These are phyloP conservation scores for Cryptosporidium baileyi DNA, from an alignment of 169 alveolate species.

Conservation along the genomic window DNA sequence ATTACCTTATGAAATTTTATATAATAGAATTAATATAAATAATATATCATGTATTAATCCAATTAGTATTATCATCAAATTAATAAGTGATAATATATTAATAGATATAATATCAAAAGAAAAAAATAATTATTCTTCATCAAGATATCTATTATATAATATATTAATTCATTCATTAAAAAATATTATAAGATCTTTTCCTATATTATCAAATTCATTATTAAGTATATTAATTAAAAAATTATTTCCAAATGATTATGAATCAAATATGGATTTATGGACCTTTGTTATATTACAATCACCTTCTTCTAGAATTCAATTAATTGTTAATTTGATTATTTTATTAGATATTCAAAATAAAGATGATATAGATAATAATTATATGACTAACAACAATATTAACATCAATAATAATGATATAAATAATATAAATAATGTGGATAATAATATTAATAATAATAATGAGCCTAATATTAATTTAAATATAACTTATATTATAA, in stretches of 20 bases:
- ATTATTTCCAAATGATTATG: background rate
- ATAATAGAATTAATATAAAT: background rate
- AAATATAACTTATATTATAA: background rate
- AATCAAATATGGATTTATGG: constrained; percentile 31
- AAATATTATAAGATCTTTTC: background rate
- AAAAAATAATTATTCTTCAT: background rate
- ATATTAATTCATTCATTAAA: background rate
- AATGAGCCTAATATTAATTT: too few relatives aligned
- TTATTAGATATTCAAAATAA: background rate
- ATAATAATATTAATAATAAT: background rate
- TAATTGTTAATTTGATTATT: background rate
- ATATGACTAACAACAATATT: too few relatives aligned
- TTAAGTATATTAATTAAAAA: too few relatives aligned
- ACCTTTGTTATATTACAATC: constrained; percentile 34
- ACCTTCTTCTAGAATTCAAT: constrained; percentile 46
- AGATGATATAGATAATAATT: background rate
- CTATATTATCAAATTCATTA: background rate
- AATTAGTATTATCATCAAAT: background rate
- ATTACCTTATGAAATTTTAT: constrained; percentile 1
- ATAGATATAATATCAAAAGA: background rate
- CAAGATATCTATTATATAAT: background rate
- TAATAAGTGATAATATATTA: constrained; percentile 27
- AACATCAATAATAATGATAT: too few relatives aligned
- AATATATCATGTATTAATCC: background rate
- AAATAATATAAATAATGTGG: background rate